phyloP scores from a whole-genome alignment of 176 grass and related monocot species.

The Zea mays region DNA sequence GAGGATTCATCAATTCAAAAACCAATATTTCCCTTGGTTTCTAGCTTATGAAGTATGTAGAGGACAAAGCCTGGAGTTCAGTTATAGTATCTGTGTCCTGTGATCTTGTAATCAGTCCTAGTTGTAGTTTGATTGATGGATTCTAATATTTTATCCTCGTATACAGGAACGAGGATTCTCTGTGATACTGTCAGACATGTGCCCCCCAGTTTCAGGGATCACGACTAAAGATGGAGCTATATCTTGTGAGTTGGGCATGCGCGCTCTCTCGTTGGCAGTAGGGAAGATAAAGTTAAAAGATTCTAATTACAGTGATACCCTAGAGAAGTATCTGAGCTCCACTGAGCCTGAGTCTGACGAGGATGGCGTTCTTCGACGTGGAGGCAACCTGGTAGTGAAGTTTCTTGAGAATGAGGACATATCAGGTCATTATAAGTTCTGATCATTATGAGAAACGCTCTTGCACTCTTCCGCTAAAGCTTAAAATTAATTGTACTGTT shows the following conservation, averaged over 20 bases:
- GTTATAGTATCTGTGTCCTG: neutral
- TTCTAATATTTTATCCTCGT: neutral
- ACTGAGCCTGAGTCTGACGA: slow-evolving; percentile 56
- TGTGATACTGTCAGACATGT: slow-evolving; percentile 90
- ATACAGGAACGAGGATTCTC: slow-evolving; percentile 76
- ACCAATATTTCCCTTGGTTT: neutral
- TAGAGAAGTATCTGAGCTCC: slow-evolving; percentile 56
- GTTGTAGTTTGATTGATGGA: neutral
- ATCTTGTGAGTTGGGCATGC: slow-evolving; percentile 73
- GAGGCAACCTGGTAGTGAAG: slow-evolving; percentile 78
- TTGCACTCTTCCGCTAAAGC: neutral
- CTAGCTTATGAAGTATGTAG: neutral
- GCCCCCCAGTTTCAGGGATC: slow-evolving; percentile 83
- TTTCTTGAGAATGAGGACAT: slow-evolving; percentile 69
- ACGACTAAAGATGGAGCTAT: slow-evolving; percentile 80
- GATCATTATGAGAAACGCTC: neutral
- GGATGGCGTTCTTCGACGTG: slow-evolving; percentile 61
- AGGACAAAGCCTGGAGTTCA: neutral
- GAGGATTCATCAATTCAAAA: neutral
- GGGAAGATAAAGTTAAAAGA: slow-evolving; percentile 55
- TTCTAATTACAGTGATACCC: slow-evolving; percentile 27
- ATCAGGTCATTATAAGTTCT: slow-evolving; percentile 37
- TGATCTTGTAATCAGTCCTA: neutral
- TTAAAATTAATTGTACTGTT: neutral
- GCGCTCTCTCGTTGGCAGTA: slow-evolving; percentile 71